Evolutionary conservation across 805 yeast genomes (phyloP), one percentile per base, ranked within the genome.

Genomic region (Candida schatavii): DNA sequence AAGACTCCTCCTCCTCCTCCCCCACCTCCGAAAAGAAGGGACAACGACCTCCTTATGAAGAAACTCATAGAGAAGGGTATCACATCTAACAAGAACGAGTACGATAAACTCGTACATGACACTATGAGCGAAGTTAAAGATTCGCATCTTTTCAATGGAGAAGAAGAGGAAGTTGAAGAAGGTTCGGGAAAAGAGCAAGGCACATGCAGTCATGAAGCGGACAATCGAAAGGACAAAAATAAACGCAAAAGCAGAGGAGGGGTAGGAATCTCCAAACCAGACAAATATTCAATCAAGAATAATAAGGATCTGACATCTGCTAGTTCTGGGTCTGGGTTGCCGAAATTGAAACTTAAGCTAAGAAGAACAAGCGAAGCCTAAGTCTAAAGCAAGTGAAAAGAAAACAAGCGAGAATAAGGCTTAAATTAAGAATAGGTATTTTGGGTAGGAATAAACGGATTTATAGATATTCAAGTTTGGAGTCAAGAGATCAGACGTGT

Each of bases 61-160:
- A 70, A 66, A 45, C 41, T 70, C 17, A 56, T 65, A 5, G 56
- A 57, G 23, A 59, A 54, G 20, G 71, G 71, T 0, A 57, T 61
- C 2, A 57, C 70, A 37, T 55, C 55, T 20, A 56, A 57, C 31
- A 63, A 55, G 17, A 39, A 36, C 4, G 68, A 61, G 17, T 66
- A 57, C 47, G 57, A 61, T 29, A 40, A 46, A 26, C 41, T 71
- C 41, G 47, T 70, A 3, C 52, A 51, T 17, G 73, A 68, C 18
- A 59, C 66, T 2, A 63, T 59, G 25, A 47, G 54, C 20, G 61
- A 60, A 7, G 62, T 67, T 1, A 46, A 51, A 7, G 57, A 61
- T 41, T 50, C 70, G 2, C 73, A 70, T 39, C 54, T 70, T 15
- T 69, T 69, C 41, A 68, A 65, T 14, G 72, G 64, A 36, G 76